These are phyloP conservation scores for Epichloe gansuensis DNA, from an alignment of 2,329 filamentous ascomycete species.

Conservation along the genomic window DNA sequence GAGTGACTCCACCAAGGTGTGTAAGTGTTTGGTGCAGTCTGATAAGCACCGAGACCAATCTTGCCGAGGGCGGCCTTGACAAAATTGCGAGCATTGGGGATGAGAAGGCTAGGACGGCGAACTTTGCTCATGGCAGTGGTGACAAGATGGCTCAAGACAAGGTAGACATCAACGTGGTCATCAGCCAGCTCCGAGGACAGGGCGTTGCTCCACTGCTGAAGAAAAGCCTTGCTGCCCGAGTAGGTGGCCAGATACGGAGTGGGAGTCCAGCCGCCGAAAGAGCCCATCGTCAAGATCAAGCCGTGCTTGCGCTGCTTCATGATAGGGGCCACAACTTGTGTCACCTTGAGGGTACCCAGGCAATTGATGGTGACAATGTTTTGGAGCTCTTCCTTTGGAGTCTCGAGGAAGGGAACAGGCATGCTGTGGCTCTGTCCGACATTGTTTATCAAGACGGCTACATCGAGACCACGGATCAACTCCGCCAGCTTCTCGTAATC, in stretches of 20 bases:
- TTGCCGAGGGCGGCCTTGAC: slow-evolving; percentile 68
- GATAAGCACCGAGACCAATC: slow-evolving; percentile 69
- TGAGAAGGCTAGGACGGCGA: slow-evolving; percentile 60
- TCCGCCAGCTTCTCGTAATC: slow-evolving; percentile 68
- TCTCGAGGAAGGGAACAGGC: slow-evolving; percentile 78
- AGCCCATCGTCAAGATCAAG: slow-evolving; percentile 93
- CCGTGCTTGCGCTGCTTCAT: slow-evolving; percentile 78
- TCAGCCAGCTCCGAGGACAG: slow-evolving; percentile 72
- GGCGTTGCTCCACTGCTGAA: slow-evolving; percentile 89
- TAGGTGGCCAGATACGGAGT: slow-evolving; percentile 91
- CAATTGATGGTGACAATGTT: slow-evolving; percentile 96
- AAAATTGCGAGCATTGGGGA: slow-evolving; percentile 74
- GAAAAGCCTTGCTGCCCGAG: slow-evolving; percentile 93
- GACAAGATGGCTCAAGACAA: slow-evolving; percentile 85
- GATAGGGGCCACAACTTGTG: slow-evolving; percentile 70
- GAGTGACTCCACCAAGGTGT: slow-evolving; percentile 92
- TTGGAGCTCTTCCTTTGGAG: slow-evolving; percentile 64
- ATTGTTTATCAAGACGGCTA: slow-evolving; percentile 90
- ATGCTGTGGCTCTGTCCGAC: slow-evolving; percentile 91
- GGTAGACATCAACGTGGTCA: slow-evolving; percentile 75
- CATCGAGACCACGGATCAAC: slow-evolving; percentile 59
- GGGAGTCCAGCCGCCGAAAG: slow-evolving; percentile 84
- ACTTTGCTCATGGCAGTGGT: slow-evolving; percentile 97
- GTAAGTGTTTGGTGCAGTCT: slow-evolving; percentile 69
- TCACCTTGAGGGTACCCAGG: slow-evolving; percentile 76